Base-by-base conservation (phyloP, 768 basidiomycete genomes). In the Boletus subparvulus region DNA sequence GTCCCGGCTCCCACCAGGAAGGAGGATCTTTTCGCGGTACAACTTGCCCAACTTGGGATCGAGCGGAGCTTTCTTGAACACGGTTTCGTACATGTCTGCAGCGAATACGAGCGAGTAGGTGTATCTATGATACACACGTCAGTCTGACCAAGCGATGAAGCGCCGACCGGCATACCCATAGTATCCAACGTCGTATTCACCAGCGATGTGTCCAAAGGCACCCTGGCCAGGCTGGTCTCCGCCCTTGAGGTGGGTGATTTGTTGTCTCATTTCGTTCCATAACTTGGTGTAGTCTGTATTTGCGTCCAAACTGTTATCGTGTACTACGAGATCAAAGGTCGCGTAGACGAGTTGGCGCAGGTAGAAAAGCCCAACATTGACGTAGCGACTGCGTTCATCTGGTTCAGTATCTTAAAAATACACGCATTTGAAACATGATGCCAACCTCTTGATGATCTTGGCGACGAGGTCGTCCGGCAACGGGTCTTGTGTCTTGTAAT, bases 31-130 rank as follows among this genome's bases (percentile, higher is more conserved):
- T 51, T 88, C 79, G 12, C 90, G 81, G 69, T 93, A 94, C 24
- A 72, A 76, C 58, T 78, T 74, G 8, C 92, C 90, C 26, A 81
- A 80, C 26, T 70, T 74, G 4, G 87, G 83, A 63, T 86, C 83
- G 49, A 93, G 78, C 19, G 90, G 90, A 61, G 90, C 86, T 11
- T 77, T 74, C 67, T 87, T 86, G 77, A 94, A 94, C 6, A 92
- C 80, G 3, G 90, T 87, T 35, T 80, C 69, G 58, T 80, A 83
- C 81, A 82, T 82, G 69, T 83, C 83, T 45, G 77, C 72, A 4
- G 81, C 78, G 67, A 81, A 83, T 14, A 81, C 80, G n/a, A 89
- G 79, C 10, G 87, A 89, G 63, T 89, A 93, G 3, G 84, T 86
- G 72, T 81, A 88, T 76, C 87, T 65, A 43, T 9, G 13, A 28